Conservation (phyloP, 495 filamentous ascomycete genomes). For the Aspergillus sclerotiicarbonarius region DNA sequence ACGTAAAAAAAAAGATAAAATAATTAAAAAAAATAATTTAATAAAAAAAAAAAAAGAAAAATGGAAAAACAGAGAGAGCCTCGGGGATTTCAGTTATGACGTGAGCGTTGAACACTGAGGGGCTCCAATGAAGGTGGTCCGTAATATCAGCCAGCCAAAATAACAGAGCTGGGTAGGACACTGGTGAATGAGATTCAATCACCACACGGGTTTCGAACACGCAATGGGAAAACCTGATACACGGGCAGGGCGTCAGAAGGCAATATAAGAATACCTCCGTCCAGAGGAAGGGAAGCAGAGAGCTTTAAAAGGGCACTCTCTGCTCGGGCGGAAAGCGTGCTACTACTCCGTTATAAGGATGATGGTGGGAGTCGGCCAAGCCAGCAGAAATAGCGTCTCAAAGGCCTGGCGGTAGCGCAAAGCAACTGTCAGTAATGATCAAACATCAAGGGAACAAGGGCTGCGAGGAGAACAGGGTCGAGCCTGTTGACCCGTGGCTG, state of each 20-base stretch:
- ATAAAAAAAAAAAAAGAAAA: constrained; percentile 7
- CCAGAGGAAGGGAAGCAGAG: constrained; percentile 6
- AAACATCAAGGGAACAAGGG: constrained; percentile 9
- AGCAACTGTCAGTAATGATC: constrained; percentile 23
- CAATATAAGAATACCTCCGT: neutral
- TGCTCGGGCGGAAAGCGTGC: constrained; percentile 1
- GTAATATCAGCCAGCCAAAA: neutral
- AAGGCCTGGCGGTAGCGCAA: constrained; percentile 21
- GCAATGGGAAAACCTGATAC: constrained; percentile 8
- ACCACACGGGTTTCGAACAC: neutral
- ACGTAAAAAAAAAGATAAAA: constrained; percentile 18
- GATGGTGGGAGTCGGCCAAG: constrained; percentile 17
- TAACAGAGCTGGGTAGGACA: neutral
- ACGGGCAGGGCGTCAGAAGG: neutral
- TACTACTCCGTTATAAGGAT: constrained; percentile 12
- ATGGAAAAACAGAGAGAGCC: constrained; percentile 24
- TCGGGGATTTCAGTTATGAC: constrained; percentile 34
- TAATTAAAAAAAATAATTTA: constrained; percentile 11
- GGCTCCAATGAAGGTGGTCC: constrained; percentile 2
- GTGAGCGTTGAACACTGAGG: constrained; percentile 25
- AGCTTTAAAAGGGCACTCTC: neutral
- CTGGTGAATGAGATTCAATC: neutral
- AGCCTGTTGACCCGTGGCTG: constrained; percentile 12
- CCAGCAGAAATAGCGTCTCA: constrained; percentile 16
- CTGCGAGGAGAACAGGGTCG: constrained; percentile 13